Conservation (phyloP, 164 flowering plant genomes). For the Macadamia integrifolia region DNA sequence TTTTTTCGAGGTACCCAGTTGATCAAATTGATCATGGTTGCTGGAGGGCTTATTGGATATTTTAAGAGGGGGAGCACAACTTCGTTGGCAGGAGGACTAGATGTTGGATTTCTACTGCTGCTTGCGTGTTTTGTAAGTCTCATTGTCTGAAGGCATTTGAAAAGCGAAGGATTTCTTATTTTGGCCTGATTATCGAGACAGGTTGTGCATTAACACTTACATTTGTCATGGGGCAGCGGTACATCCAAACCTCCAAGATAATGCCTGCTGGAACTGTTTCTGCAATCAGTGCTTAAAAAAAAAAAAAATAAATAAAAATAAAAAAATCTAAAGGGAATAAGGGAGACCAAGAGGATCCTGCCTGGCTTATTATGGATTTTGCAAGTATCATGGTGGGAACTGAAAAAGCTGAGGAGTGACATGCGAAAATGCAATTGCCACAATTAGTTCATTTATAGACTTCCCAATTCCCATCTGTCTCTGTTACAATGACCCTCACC, state of each 20-base stretch:
- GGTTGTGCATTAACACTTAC: slow-evolving; percentile 65
- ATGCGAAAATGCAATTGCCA: too few species aligned
- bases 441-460: too few species aligned
- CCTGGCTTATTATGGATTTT: too few species aligned
- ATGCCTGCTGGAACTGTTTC: slow-evolving; percentile 97
- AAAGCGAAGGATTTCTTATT: slow-evolving; percentile 59
- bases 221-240: slow-evolving; percentile 89
- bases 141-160: slow-evolving; percentile 62
- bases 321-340: too few species aligned
- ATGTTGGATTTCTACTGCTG: slow-evolving; percentile 62
- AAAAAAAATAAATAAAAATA: too few species aligned
- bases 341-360: too few species aligned
- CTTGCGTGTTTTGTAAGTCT: slow-evolving; percentile 60
- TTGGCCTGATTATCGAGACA: slow-evolving; percentile 56
- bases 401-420: too few species aligned
- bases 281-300: slow-evolving; percentile 40
- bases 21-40: slow-evolving; percentile 39
- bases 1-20: slow-evolving; percentile 13
- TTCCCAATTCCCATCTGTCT: too few species aligned
- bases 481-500: too few species aligned
- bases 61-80: slow-evolving; percentile 64
- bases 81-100: slow-evolving; percentile 80
- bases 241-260: slow-evolving; percentile 70
- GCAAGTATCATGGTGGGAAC: too few species aligned
- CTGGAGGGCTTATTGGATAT: slow-evolving; percentile 76